Evolutionary conservation across 2,329 filamentous ascomycete genomes (phyloP).

Genomic region (Hypomyces rosellus): DNA sequence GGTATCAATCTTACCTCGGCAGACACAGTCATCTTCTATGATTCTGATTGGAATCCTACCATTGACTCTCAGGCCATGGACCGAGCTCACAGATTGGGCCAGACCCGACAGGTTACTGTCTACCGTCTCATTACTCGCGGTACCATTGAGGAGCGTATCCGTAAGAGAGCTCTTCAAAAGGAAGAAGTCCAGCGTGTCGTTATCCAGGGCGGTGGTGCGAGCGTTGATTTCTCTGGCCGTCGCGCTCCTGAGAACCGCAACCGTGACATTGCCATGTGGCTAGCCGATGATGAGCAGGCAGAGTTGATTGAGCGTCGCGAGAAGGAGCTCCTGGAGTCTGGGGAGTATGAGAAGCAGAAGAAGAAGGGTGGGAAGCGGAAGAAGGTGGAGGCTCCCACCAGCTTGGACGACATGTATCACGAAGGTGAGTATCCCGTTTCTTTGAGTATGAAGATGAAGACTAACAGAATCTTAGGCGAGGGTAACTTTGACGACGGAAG

Average conservation of each 20-base stretch:
- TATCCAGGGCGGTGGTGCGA: slow-evolving; percentile 83
- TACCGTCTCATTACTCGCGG: slow-evolving; percentile 95
- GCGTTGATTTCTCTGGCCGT: slow-evolving; percentile 94
- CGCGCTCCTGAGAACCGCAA: slow-evolving; percentile 83
- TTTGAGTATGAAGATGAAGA: neutral
- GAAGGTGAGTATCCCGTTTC: slow-evolving; percentile 64
- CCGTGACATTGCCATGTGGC: slow-evolving; percentile 98
- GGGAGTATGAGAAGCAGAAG: slow-evolving; percentile 59
- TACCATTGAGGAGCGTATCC: slow-evolving; percentile 96
- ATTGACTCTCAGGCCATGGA: slow-evolving; percentile 99
- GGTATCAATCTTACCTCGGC: slow-evolving; percentile 96
- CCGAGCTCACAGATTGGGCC: slow-evolving; percentile 91
- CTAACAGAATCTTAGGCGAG: slow-evolving; percentile 59
- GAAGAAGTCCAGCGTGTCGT: slow-evolving; percentile 98
- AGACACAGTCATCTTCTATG: slow-evolving; percentile 99
- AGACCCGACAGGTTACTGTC: slow-evolving; percentile 92
- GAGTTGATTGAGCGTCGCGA: slow-evolving; percentile 91
- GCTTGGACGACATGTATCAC: slow-evolving; percentile 96
- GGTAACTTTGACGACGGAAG: slow-evolving; percentile 88
- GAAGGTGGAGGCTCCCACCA: slow-evolving; percentile 51
- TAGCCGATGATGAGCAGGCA: slow-evolving; percentile 93
- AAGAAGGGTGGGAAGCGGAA: slow-evolving; percentile 53
- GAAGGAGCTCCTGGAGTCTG: slow-evolving; percentile 73
- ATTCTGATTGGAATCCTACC: slow-evolving; percentile 98
- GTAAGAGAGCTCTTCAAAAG: slow-evolving; percentile 94